Evolutionary conservation across 768 basidiomycete genomes (phyloP).

Genomic region (Sarcodon aspratus): DNA sequence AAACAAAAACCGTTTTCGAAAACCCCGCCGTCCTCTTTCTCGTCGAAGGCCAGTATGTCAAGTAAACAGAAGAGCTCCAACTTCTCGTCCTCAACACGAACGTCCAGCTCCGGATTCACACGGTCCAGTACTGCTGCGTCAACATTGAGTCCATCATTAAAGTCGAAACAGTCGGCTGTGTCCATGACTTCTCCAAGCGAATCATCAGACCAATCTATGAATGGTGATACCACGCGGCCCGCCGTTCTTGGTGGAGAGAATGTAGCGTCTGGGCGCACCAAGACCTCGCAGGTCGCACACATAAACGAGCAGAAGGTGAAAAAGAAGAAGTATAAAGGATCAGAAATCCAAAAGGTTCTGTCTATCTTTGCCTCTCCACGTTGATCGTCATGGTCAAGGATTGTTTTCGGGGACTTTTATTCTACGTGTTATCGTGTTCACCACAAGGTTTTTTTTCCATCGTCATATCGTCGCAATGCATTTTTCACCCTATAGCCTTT

Average conservation of each 20-base stretch:
- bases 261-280: neutral
- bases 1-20: slow-evolving; percentile 66
- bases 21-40: slow-evolving; percentile 37
- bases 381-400: neutral
- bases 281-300: slow-evolving; percentile 4
- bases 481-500: neutral
- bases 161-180: slow-evolving; percentile 68
- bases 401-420: neutral
- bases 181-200: slow-evolving; percentile 64
- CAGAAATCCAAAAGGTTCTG: slow-evolving; percentile 2
- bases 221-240: slow-evolving; percentile 27
- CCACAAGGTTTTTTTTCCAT: neutral
- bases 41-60: slow-evolving; percentile 21
- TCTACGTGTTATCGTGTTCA: neutral
- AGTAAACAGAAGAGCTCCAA: slow-evolving; percentile 22
- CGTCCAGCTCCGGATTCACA: slow-evolving; percentile 27
- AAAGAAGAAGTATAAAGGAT: neutral
- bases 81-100: slow-evolving; percentile 34
- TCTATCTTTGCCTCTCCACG: neutral
- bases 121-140: slow-evolving; percentile 43
- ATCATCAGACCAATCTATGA: slow-evolving; percentile 60
- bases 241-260: slow-evolving; percentile 1
- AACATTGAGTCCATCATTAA: slow-evolving; percentile 56
- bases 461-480: neutral
- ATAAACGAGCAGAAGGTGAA: neutral